Percentiles rank a stretch among this genome's conserved stretches.
These are phyloP conservation scores for Clonostachys solani DNA, from an alignment of 2,329 filamentous ascomycete genomes.

Conservation along the genomic window DNA sequence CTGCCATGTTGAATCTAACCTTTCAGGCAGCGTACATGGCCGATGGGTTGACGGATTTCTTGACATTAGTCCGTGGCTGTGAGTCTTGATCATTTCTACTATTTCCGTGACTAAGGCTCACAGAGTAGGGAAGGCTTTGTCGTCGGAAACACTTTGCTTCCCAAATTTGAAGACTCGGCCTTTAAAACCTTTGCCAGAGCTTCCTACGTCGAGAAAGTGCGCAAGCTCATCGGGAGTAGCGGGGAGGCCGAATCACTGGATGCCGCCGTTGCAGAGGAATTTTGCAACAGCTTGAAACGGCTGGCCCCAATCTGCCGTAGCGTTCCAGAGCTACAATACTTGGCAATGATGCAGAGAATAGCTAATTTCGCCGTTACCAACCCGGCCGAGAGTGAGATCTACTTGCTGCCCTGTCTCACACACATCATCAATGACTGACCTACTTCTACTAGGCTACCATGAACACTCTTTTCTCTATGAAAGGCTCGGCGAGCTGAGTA, in stretches of 20 bases:
- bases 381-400: conserved; percentile 18
- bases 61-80: conserved; percentile 31
- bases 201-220: conserved; percentile 18
- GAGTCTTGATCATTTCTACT: conserved; percentile 5
- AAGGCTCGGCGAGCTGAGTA: conserved; percentile 14
- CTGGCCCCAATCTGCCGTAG: conserved; percentile 22
- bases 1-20: conserved; percentile 25
- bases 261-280: conserved; percentile 12
- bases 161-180: conserved; percentile 10
- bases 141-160: conserved; percentile 11
- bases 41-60: conserved; percentile 31
- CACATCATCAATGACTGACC: neutral
- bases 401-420: neutral
- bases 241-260: conserved; percentile 8
- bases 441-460: conserved; percentile 10
- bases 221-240: conserved; percentile 9
- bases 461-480: conserved; percentile 19
- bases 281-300: conserved; percentile 16
- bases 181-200: conserved; percentile 17
- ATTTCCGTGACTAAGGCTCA: neutral
- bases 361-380: conserved; percentile 14
- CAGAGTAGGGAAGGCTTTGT: conserved; percentile 13
- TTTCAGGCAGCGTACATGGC: conserved; percentile 32
- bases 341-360: conserved; percentile 21
- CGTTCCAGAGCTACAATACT: conserved; percentile 19